These are phyloP conservation scores for Limonium bicolor DNA, from an alignment of 148 eudicot species.

Conservation along the genomic window DNA sequence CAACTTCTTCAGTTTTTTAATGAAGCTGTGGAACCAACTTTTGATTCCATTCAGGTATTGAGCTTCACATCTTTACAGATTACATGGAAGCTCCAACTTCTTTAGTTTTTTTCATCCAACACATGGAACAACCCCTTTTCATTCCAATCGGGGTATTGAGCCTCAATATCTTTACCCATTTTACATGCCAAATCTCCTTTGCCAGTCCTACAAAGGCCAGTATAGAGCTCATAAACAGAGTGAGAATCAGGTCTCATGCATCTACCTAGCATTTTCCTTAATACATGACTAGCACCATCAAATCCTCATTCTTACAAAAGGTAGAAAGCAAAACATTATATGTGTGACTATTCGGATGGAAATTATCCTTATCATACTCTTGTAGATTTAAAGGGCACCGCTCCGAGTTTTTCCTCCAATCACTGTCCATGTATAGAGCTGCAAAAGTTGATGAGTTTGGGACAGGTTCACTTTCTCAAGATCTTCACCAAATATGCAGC, in stretches of 20 bases:
- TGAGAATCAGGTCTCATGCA: conserved; percentile 27
- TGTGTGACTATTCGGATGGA: conserved; percentile 38
- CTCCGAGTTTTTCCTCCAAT: conserved; percentile 48
- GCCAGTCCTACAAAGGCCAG: conserved; percentile 34
- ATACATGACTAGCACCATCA: conserved; percentile 48
- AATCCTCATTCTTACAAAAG: conserved; percentile 53
- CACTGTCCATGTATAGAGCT: conserved; percentile 83
- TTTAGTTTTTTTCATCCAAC: no score
- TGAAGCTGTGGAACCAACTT: no score
- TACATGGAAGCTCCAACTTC: no score
- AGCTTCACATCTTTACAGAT: no score
- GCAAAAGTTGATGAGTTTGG: conserved; percentile 71
- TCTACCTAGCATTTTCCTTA: conserved; percentile 51
- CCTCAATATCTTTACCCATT: conserved; percentile 31
- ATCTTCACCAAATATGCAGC: conserved; percentile 60
- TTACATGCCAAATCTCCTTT: conserved; percentile 32
- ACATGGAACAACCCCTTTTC: no score
- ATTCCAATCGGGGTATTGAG: conserved; percentile 5
- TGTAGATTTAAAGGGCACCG: conserved; percentile 61
- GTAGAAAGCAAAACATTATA: conserved; percentile 33
- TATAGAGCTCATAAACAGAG: conserved; percentile 25
- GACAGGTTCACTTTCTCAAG: conserved; percentile 40
- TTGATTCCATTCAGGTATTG: no score
- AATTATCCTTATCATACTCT: conserved; percentile 47
- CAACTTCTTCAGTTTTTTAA: no score